Base-by-base conservation (phyloP, 2,329 filamentous ascomycete species). In the Fusarium miscanthi region DNA sequence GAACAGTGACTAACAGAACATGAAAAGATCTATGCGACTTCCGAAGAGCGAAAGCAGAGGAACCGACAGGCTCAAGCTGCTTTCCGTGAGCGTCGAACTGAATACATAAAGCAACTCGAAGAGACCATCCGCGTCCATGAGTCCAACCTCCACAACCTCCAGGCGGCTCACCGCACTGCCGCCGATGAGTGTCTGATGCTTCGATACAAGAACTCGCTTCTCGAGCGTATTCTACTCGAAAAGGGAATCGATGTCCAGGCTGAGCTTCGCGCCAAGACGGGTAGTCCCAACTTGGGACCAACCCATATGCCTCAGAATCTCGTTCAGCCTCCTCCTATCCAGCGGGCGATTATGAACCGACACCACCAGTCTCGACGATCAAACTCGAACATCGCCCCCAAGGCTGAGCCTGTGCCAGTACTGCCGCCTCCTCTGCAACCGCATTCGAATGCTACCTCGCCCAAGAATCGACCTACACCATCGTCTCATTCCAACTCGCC, bases 41-140 rank as follows among this genome's bases (percentile, higher is more conserved):
- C 96, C 16, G 96, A 99, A 83, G 96, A 99, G 84, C 92, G 96
- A 79, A 98, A 99, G 86, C 96, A 98, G 84, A 91, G 96, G 74
- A 99, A 99, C 81, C 88, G 96, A 77, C 96, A 98, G 85, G 96
- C 96, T 52, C 96, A 99, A 84, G 96, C 96, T 61, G 96, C 96
- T 64, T 99, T 99, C 80, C 92, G 96, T 76, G 96, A 99, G 84
- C 92, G 96, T 74, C 92, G 96, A 66, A 98, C 95, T 61, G 96
- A 99, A 86, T 99, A 99, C 83, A 99, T 99, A 85, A 98, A 98
- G 85, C 96, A 99, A 83, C 89, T 99, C 31, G 96, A 99, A 84
- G 94, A 95, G 77, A 97, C 95, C 62, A 98, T 99, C 83, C 95
- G 96, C 79, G 93, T 96, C 76, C 95, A 98, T 87, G 96, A 99